Conservation (phyloP, 2,329 filamentous ascomycete genomes). For the Ophiostoma angusticollis region DNA sequence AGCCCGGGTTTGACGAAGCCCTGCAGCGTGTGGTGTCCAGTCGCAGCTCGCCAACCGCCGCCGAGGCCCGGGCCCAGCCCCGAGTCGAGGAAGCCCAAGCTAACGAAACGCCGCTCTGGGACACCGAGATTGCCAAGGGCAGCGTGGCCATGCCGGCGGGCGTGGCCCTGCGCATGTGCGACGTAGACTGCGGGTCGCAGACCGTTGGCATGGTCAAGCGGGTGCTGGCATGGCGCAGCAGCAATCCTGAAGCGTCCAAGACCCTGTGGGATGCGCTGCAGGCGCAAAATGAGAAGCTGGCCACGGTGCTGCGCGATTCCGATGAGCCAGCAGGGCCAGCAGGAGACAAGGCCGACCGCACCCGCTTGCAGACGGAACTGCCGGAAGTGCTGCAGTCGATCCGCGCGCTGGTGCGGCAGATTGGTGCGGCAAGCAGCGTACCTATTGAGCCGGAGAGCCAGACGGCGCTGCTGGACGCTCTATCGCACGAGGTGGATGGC, state of each 20-base stretch:
- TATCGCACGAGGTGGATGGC: constrained; percentile 56
- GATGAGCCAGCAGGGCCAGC: too few species aligned
- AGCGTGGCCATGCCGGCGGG: constrained; percentile 59
- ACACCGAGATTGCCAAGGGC: constrained; percentile 61
- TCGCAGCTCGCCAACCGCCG: constrained; percentile 16
- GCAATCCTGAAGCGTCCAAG: constrained; percentile 50
- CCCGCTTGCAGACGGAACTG: too few species aligned
- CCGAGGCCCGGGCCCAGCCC: constrained; percentile 22
- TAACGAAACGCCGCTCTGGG: too few species aligned
- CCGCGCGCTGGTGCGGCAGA: constrained; percentile 55
- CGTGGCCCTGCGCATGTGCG: constrained; percentile 77
- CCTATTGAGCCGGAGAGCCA: constrained; percentile 84
- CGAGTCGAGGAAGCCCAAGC: too few species aligned
- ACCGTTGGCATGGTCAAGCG: constrained; percentile 94
- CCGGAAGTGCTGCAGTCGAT: constrained; percentile 33
- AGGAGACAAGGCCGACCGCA: too few species aligned
- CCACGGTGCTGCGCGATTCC: constrained; percentile 43
- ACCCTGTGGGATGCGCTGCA: constrained; percentile 66
- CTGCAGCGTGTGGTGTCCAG: constrained; percentile 57
- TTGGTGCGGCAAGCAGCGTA: constrained; percentile 62
- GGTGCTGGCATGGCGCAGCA: constrained; percentile 68
- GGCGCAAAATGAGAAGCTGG: constrained; percentile 57
- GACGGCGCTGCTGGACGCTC: constrained; percentile 68
- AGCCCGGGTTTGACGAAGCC: constrained; percentile 50
- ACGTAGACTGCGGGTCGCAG: constrained; percentile 87